Conservation (phyloP, 495 filamentous ascomycete species). For the Glarea lozoyensis region DNA sequence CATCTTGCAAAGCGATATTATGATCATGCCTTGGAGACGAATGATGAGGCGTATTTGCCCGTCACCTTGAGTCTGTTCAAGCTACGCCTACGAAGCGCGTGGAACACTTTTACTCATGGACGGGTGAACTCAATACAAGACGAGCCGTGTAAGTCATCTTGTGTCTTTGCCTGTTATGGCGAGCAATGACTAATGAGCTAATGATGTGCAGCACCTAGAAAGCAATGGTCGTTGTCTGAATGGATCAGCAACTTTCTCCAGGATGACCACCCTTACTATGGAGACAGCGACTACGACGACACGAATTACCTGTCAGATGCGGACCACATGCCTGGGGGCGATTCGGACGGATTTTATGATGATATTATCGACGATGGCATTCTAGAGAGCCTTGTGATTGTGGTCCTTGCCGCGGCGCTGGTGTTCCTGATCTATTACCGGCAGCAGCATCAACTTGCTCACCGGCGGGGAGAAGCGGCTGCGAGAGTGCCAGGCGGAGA, state of each 20-base stretch:
- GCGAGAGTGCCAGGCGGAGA: conserved; percentile 26
- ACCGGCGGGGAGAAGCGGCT: conserved; percentile 21
- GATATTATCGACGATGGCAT: conserved; percentile 66
- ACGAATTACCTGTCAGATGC: conserved; percentile 40
- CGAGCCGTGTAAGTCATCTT: conserved; percentile 63
- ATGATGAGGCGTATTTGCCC: conserved; percentile 88
- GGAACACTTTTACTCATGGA: conserved; percentile 88
- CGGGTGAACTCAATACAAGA: conserved; percentile 83
- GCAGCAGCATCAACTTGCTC: conserved; percentile 58
- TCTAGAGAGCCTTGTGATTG: conserved; percentile 77
- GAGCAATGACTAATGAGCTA: conserved; percentile 15
- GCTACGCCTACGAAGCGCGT: conserved; percentile 72
- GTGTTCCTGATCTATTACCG: conserved; percentile 76
- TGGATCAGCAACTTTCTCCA: conserved; percentile 79
- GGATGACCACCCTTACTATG: conserved; percentile 57
- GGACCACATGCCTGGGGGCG: conserved; percentile 44
- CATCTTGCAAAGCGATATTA: conserved; percentile 96
- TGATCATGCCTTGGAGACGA: conserved; percentile 83
- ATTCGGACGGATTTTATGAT: conserved; percentile 56
- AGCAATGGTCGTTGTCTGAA: conserved; percentile 67
- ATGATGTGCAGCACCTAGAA: conserved; percentile 45
- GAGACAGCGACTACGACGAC: conserved; percentile 48
- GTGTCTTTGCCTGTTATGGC: background rate
- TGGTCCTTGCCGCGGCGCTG: conserved; percentile 64
- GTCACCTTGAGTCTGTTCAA: conserved; percentile 85